phyloP scores from a whole-genome alignment of 805 yeast genomes.

The Saturnispora dispora region DNA sequence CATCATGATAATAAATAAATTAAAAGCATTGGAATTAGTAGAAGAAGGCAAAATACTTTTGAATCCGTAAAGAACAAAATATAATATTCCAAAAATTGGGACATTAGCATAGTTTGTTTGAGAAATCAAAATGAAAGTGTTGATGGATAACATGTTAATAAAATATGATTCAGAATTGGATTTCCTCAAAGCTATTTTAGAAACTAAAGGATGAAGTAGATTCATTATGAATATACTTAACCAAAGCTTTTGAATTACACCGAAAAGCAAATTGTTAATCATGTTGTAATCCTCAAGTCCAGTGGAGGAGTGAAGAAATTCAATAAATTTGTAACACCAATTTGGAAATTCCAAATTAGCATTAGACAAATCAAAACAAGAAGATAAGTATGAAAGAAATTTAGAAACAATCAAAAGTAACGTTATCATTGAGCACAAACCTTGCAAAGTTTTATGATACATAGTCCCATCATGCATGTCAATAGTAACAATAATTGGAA shows the following conservation, averaged over 20 bases:
- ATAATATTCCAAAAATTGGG: conserved; percentile 35
- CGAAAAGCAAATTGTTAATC: conserved; percentile 17
- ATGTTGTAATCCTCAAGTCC: conserved; percentile 24
- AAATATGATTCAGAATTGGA: conserved; percentile 18
- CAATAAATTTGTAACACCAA: conserved; percentile 18
- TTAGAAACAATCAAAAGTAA: conserved; percentile 22
- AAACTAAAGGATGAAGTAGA: conserved; percentile 15
- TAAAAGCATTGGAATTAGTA: conserved; percentile 13
- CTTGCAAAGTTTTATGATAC: conserved; percentile 1
- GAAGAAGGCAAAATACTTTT: conserved; percentile 10
- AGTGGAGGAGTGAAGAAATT: conserved; percentile 27
- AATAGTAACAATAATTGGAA: conserved; percentile 11
- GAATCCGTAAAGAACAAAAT: conserved; percentile 26
- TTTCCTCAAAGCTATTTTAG: neutral
- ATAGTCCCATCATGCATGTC: neutral
- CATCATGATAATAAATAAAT: conserved; percentile 38
- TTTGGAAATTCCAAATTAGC: conserved; percentile 13
- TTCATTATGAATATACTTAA: conserved; percentile 9
- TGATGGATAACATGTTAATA: conserved; percentile 29
- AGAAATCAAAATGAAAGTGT: conserved; percentile 38
- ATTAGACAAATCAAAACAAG: conserved; percentile 20
- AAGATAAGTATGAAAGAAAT: conserved; percentile 21
- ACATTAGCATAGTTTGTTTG: conserved; percentile 48
- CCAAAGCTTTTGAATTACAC: conserved; percentile 20
- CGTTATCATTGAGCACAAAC: conserved; percentile 32